phyloP scores from a whole-genome alignment of 768 basidiomycete species.

The Leccinum subgranulosum region DNA sequence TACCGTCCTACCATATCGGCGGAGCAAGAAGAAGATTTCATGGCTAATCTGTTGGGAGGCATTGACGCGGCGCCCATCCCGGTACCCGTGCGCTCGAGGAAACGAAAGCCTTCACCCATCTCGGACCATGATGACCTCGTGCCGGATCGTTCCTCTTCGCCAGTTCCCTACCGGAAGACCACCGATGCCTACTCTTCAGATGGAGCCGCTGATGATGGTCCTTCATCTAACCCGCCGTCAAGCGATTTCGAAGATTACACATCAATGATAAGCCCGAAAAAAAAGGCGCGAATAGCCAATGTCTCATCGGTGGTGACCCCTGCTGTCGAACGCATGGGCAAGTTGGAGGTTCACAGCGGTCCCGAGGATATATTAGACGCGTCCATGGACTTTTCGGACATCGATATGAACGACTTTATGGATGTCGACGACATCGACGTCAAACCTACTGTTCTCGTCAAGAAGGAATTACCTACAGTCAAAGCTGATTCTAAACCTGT shows the following conservation, averaged over 20 bases:
- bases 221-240: slow-evolving; percentile 32
- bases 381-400: slow-evolving; percentile 53
- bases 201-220: slow-evolving; percentile 24
- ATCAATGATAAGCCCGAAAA: slow-evolving; percentile 61
- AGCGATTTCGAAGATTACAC: slow-evolving; percentile 53
- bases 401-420: slow-evolving; percentile 54
- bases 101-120: slow-evolving; percentile 63
- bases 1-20: slow-evolving; percentile 76
- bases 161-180: slow-evolving; percentile 35
- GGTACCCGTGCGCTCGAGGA: slow-evolving; percentile 41
- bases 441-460: slow-evolving; percentile 35
- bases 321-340: slow-evolving; percentile 53
- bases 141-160: slow-evolving; percentile 37
- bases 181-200: slow-evolving; percentile 38
- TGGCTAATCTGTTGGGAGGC: slow-evolving; percentile 74
- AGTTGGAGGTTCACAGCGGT: slow-evolving; percentile 55
- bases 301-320: slow-evolving; percentile 47
- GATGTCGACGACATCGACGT: slow-evolving; percentile 56
- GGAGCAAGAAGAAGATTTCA: slow-evolving; percentile 85
- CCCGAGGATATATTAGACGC: slow-evolving; percentile 49
- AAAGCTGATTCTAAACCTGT: slow-evolving; percentile 17
- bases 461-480: slow-evolving; percentile 11
- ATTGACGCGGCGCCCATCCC: slow-evolving; percentile 55
- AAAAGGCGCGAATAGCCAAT: slow-evolving; percentile 49
- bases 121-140: slow-evolving; percentile 34